phyloP scores from a whole-genome alignment of 768 basidiomycete genomes.

The Collybiopsis luxurians region DNA sequence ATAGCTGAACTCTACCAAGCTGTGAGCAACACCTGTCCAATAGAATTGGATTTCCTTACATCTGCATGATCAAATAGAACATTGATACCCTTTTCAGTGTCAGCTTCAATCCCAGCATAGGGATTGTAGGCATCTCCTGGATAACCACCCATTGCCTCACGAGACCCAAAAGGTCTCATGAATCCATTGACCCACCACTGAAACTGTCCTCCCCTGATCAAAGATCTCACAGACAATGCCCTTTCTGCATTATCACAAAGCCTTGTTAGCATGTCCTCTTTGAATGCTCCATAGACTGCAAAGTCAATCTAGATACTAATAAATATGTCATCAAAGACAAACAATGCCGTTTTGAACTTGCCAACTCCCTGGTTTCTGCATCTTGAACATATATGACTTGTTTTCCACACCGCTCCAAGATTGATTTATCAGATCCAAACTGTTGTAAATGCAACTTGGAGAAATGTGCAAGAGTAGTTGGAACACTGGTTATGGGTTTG shows the following conservation, averaged over 20 bases:
- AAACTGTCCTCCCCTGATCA: background rate
- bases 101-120: background rate
- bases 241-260: background rate
- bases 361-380: background rate
- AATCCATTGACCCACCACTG: background rate
- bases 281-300: background rate
- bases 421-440: too few species aligned
- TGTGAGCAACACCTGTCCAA: background rate
- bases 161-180: background rate
- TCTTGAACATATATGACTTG: background rate
- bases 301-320: background rate
- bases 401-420: background rate
- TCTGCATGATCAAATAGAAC: conserved; percentile 2
- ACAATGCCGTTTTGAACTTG: background rate
- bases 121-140: background rate
- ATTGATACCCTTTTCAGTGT: background rate
- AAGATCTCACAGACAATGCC: too few species aligned
- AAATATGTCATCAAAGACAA: background rate
- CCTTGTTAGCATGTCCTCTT: background rate
- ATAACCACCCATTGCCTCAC: background rate
- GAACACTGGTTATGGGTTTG: too few species aligned
- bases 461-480: background rate
- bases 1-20: background rate
- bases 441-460: too few species aligned
- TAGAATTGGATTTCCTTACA: background rate